Evolutionary conservation across 495 filamentous ascomycete genomes (phyloP), one percentile per base, ranked within the genome.

Genomic region (Penicillium maclennaniae): DNA sequence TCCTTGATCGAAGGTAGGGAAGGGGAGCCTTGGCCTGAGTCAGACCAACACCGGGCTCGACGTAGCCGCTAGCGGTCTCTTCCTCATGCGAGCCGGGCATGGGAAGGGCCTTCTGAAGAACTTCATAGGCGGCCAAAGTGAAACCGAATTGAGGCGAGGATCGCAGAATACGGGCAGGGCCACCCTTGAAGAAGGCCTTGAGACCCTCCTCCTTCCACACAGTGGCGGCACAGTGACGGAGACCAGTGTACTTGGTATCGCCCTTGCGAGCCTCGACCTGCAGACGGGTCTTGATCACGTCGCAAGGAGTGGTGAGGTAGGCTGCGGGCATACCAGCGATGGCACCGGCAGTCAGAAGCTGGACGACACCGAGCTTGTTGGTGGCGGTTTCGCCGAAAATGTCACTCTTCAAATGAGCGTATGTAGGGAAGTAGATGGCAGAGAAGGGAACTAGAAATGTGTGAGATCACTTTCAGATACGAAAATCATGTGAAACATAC

Each of bases 311-410:
- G 20, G 93, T 98, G 51, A 98, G 78, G 72, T 98, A 98, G 6
- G 93, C 93, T 2, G 93, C 92, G 14, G 93, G 93, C 95, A 98
- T 98, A 75, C 93, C 93, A 45, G 93, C 93, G 42, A 97, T 95
- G 45, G 93, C 93, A 72, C 95, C 93, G 9, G 93, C 90, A 2
- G 89, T 92, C 8, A 98, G 83, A 48, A 98, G 87, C 71, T 97
- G 93, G 20, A 96, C 56, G 45, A 98, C 81, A 28, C 93, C 92
- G 39, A 98, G 88, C 68, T 89, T 91, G 75, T 96, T 90, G 43
- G 83, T 88, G n/a, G 79, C 78, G 10, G 84, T 82, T 71, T 98
- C 93, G 70, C 93, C 93, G 61, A 97, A 97, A 65, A 88, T 78
- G 71, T 96, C 93, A 61, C 83, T 80, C 78, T 98, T 98, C 47